Percentiles rank a stretch among this genome's conserved stretches.
These are phyloP conservation scores for Phytopythium chamaehyphon DNA, from an alignment of 352 stramenopile species.

Conservation along the genomic window DNA sequence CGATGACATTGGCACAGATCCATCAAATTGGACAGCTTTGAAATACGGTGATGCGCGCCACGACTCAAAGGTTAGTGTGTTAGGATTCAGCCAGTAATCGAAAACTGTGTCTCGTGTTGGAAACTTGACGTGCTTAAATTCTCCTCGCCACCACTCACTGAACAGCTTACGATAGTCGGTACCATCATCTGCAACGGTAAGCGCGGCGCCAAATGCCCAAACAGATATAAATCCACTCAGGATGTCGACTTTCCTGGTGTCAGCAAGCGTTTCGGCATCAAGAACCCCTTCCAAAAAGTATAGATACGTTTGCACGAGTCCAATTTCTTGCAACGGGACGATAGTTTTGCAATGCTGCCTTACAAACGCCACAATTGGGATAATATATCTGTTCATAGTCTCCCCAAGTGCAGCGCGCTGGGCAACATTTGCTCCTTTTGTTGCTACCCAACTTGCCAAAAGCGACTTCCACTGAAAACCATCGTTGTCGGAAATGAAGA, in stretches of 20 bases:
- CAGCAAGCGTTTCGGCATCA: slow-evolving; percentile 56
- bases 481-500: slow-evolving; percentile 92
- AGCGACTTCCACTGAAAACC: slow-evolving; percentile 92
- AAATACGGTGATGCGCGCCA: slow-evolving; percentile 94
- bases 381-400: slow-evolving; percentile 86
- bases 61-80: slow-evolving; percentile 86
- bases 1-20: slow-evolving; percentile 67
- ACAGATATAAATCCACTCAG: slow-evolving; percentile 91
- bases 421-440: slow-evolving; percentile 49
- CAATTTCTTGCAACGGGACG: slow-evolving; percentile 89
- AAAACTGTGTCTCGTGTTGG: slow-evolving; percentile 94
- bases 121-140: slow-evolving; percentile 95
- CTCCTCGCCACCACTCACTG: slow-evolving; percentile 91
- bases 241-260: slow-evolving; percentile 71
- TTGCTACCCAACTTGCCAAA: slow-evolving; percentile 88
- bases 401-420: slow-evolving; percentile 55
- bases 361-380: slow-evolving; percentile 82
- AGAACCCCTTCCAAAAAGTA: slow-evolving; percentile 90
- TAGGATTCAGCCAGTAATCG: slow-evolving; percentile 95
- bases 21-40: slow-evolving; percentile 70
- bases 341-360: slow-evolving; percentile 85
- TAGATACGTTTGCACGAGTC: slow-evolving; percentile 88
- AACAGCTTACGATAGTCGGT: slow-evolving; percentile 93
- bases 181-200: slow-evolving; percentile 90
- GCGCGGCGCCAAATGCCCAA: slow-evolving; percentile 89